Evolutionary conservation across 1,284 basidiomycete species (phyloP).

Genomic region (Cryptococcus jaspeensis): DNA sequence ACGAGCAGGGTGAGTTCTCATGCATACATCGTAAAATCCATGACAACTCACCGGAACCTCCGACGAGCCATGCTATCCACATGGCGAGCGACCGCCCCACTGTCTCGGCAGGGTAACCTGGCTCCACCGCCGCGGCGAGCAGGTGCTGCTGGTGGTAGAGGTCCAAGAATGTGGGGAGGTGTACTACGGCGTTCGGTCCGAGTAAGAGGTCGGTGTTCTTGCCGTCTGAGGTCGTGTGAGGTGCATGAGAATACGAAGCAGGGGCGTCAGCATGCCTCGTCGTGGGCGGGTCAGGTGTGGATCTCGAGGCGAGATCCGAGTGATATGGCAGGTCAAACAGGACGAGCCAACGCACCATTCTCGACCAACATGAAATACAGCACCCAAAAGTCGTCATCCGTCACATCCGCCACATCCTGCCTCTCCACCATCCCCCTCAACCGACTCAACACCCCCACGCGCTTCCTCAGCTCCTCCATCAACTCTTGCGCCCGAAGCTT

Average conservation of each 20-base stretch:
- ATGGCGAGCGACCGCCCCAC: slow-evolving; percentile 50
- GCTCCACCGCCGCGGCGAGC: slow-evolving; percentile 37
- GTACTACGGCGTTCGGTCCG: slow-evolving; percentile 48
- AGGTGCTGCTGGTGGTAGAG: slow-evolving; percentile 48
- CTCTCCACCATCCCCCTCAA: slow-evolving; percentile 26
- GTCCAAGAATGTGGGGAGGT: slow-evolving; percentile 34
- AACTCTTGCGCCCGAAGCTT: slow-evolving; percentile 25
- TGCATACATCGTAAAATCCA: neutral
- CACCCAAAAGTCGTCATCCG: slow-evolving; percentile 56
- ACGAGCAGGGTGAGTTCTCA: neutral
- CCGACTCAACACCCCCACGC: slow-evolving; percentile 33
- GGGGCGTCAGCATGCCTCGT: neutral
- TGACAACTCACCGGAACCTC: slow-evolving; percentile 40
- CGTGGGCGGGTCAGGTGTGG: neutral
- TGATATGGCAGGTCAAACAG: neutral
- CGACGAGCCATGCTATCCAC: slow-evolving; percentile 53
- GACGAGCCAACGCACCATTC: slow-evolving; percentile 53
- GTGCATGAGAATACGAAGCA: neutral
- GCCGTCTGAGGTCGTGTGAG: slow-evolving; percentile 54
- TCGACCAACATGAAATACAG: slow-evolving; percentile 68
- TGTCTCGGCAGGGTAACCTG: slow-evolving; percentile 50
- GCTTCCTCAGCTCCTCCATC: slow-evolving; percentile 37
- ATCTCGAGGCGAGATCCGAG: no score
- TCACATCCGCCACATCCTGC: slow-evolving; percentile 25
- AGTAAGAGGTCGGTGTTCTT: slow-evolving; percentile 64